Evolutionary conservation across 2,329 filamentous ascomycete species (phyloP), one percentile per base, ranked within the genome.

Genomic region (Fusarium odoratissimum): DNA sequence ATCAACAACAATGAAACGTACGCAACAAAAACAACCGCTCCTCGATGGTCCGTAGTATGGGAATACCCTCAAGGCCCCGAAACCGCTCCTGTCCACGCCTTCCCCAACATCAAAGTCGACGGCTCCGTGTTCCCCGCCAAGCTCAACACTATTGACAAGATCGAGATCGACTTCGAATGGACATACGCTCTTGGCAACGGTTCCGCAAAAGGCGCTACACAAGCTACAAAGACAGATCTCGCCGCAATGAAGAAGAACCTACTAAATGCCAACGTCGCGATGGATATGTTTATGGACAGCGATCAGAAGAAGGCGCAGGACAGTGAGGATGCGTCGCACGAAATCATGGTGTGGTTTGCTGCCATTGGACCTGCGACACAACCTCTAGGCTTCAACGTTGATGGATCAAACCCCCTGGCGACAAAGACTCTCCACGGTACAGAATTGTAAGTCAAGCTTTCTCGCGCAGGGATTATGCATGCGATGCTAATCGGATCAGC

Each of bases 281-380:
- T 90, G 67, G 88, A 90, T 80, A 87, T 90, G 84, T 90, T 89
- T 79, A 79, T 89, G 60, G 87, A 89, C 70, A 76, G 73, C 31
- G 82, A 87, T 75, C 76, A 82, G 60, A 74, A 69, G 2, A 82
- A 77, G 1, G 80, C 88, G 0, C 65, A 77, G 46, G 77, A 85
- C 77, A 85, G 82, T 45, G 76, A 77, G 2, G 80, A 81, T 8
- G 84, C 88, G 5, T 73, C 75, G 14, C 86, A 84, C 79, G 88
- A 90, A 80, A 82, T 90, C 79, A 89, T 89, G 87, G 83, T 90
- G 40, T 89, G 86, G 87, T 84, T 90, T 67, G 87, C 83, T 6
- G 79, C 80, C 8, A 84, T 85, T 51, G 87, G 87, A 5, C 21
- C 78, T 5, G 79, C 83, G 4, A 83, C 87, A 1, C 83, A 87